These are phyloP conservation scores for Xerocomus spinulosus DNA, from an alignment of 768 basidiomycete genomes.

Conservation along the genomic window DNA sequence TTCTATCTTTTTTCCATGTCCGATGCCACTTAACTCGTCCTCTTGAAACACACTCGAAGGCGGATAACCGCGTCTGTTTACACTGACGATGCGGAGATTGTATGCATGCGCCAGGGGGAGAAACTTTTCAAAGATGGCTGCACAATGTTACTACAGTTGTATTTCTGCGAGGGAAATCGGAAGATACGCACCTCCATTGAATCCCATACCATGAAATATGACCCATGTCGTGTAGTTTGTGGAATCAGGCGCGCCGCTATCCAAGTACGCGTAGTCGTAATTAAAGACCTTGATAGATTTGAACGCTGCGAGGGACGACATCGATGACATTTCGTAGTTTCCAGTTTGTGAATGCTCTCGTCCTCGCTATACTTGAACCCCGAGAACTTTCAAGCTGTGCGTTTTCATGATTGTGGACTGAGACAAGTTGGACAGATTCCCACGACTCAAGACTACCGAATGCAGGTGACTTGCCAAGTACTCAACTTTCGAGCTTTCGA, in stretches of 20 bases:
- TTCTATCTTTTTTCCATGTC: conserved; percentile 12
- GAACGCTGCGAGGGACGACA: conserved; percentile 3
- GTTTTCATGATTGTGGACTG: too few species aligned
- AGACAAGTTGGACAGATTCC: too few species aligned
- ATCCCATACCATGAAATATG: conserved; percentile 17
- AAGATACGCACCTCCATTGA: conserved; percentile 17
- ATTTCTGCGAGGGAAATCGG: too few species aligned
- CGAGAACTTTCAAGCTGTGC: too few species aligned
- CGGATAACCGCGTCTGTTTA: conserved; percentile 25
- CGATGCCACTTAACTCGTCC: conserved; percentile 8
- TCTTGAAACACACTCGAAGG: conserved; percentile 24
- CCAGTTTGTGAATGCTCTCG: too few species aligned
- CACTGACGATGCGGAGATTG: conserved; percentile 19
- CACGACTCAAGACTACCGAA: too few species aligned
- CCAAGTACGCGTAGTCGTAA: conserved; percentile 17
- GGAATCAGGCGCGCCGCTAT: conserved; percentile 19
- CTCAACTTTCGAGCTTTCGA: too few species aligned
- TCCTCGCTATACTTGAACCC: too few species aligned
- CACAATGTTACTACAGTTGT: too few species aligned
- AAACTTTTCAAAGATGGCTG: conserved; percentile 17
- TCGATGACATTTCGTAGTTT: conserved; percentile 5
- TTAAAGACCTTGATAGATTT: conserved; percentile 13
- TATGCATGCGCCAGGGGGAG: conserved; percentile 20
- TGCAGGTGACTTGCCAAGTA: too few species aligned
- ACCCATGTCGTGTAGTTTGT: conserved; percentile 21